These are phyloP conservation scores for Verticillium longisporum DNA, from an alignment of 2,329 filamentous ascomycete genomes.

Conservation along the genomic window DNA sequence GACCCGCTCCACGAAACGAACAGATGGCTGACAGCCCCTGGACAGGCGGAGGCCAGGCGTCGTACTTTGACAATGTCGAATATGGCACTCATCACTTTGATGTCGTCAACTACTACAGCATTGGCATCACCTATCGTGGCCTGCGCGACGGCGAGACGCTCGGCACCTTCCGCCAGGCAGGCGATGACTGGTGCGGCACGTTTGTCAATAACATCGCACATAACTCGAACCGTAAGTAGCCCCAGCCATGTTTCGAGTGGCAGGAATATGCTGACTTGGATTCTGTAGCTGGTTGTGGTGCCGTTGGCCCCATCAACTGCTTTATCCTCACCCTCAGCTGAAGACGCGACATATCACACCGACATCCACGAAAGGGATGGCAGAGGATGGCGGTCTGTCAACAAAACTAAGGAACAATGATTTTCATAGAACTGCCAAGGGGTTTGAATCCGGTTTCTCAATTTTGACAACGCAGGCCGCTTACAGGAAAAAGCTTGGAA, in stretches of 20 bases:
- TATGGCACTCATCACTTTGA: conserved; percentile 8
- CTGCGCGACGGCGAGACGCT: conserved; percentile 13
- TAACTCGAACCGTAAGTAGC: background rate
- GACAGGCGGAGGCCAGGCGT: conserved; percentile 10
- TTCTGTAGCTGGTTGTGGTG: background rate
- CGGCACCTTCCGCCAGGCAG: conserved; percentile 9
- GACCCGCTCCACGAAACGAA: background rate
- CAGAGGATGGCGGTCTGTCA: too few species aligned
- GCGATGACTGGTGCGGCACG: conserved; percentile 8
- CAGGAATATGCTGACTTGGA: background rate
- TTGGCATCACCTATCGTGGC: conserved; percentile 12
- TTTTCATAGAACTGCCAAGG: too few species aligned
- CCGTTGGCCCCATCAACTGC: background rate
- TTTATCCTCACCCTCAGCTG: background rate
- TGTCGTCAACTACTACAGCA: conserved; percentile 9
- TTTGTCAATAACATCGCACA: background rate
- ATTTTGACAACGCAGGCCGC: too few species aligned
- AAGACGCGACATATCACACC: background rate
- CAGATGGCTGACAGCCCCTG: background rate
- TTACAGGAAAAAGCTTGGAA: too few species aligned
- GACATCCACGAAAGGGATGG: too few species aligned
- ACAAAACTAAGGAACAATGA: too few species aligned
- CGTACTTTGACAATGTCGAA: conserved; percentile 11
- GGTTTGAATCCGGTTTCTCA: too few species aligned
- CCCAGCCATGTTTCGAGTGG: too few species aligned